These are phyloP conservation scores for Xylariales sp. DNA, from an alignment of 2,329 filamentous ascomycete genomes.

Conservation along the genomic window DNA sequence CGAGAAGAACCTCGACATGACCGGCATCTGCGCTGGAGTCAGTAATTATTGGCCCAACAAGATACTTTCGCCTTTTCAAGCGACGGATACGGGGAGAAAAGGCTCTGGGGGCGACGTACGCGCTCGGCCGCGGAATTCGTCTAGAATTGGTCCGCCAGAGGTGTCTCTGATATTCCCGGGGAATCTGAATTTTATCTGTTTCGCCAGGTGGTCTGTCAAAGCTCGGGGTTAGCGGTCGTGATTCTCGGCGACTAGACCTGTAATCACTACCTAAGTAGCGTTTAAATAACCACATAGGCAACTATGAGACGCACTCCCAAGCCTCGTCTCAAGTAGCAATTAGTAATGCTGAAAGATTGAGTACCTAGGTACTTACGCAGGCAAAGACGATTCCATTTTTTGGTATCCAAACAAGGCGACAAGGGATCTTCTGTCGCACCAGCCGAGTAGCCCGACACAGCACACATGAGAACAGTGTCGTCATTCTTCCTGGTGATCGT, in stretches of 20 bases:
- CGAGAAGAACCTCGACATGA: slow-evolving; percentile 44
- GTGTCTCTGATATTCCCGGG: slow-evolving; percentile 39
- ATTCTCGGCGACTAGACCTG: too few relatives aligned
- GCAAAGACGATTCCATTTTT: slow-evolving; percentile 40
- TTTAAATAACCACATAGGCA: too few relatives aligned
- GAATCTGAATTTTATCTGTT: slow-evolving; percentile 40
- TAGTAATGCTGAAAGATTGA: neutral
- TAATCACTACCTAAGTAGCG: too few relatives aligned
- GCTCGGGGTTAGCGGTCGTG: neutral
- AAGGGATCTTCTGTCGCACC: slow-evolving; percentile 21
- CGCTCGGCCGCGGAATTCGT: slow-evolving; percentile 39
- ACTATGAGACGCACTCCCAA: too few relatives aligned
- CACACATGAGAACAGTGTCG: slow-evolving; percentile 37
- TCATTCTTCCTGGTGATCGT: slow-evolving; percentile 35
- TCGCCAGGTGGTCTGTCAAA: slow-evolving; percentile 35
- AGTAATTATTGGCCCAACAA: too few relatives aligned
- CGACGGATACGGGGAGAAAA: too few relatives aligned
- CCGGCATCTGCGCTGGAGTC: slow-evolving; percentile 33
- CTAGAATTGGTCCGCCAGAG: slow-evolving; percentile 1
- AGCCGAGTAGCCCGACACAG: slow-evolving; percentile 38
- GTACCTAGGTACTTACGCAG: slow-evolving; percentile 32
- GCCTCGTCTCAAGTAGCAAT: too few relatives aligned
- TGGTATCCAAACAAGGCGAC: slow-evolving; percentile 37
- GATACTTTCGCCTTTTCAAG: too few relatives aligned
- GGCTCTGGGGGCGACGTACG: neutral